These are phyloP conservation scores for Chernovozyma aurita DNA, from an alignment of 1,139 yeast genomes.

Conservation along the genomic window DNA sequence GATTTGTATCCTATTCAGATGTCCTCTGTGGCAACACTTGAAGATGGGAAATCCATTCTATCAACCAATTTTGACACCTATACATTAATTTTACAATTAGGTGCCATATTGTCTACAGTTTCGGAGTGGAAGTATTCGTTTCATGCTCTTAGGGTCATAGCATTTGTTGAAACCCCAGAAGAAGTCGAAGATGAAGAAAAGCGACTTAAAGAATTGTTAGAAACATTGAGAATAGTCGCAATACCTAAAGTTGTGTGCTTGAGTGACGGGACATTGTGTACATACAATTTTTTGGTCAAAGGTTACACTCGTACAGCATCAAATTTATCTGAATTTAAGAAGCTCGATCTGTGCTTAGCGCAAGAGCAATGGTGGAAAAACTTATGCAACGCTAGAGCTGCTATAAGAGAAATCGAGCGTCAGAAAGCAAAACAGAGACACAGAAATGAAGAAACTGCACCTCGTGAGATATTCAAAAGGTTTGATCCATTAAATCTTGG, in stretches of 20 bases:
- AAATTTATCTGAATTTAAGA: conserved; percentile 25
- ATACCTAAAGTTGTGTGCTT: conserved; percentile 68
- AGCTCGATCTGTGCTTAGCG: conserved; percentile 28
- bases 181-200: conserved; percentile 69
- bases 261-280: conserved; percentile 51
- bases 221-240: conserved; percentile 80
- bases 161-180: conserved; percentile 72
- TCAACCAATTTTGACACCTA: conserved; percentile 94
- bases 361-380: conserved; percentile 65
- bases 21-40: conserved; percentile 72
- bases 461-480: conserved; percentile 1
- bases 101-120: conserved; percentile 87
- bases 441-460: conserved; percentile 5
- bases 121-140: conserved; percentile 79
- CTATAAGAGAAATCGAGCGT: conserved; percentile 33
- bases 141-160: conserved; percentile 73
- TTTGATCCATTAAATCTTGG: conserved; percentile 23
- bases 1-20: conserved; percentile 95
- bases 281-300: conserved; percentile 73
- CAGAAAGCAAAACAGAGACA: conserved; percentile 11
- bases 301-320: conserved; percentile 42
- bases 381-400: conserved; percentile 50
- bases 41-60: conserved; percentile 62
- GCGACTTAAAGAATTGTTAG: conserved; percentile 59
- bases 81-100: conserved; percentile 85